phyloP scores from a whole-genome alignment of 768 basidiomycete species.

The Tephrocybe rancida region DNA sequence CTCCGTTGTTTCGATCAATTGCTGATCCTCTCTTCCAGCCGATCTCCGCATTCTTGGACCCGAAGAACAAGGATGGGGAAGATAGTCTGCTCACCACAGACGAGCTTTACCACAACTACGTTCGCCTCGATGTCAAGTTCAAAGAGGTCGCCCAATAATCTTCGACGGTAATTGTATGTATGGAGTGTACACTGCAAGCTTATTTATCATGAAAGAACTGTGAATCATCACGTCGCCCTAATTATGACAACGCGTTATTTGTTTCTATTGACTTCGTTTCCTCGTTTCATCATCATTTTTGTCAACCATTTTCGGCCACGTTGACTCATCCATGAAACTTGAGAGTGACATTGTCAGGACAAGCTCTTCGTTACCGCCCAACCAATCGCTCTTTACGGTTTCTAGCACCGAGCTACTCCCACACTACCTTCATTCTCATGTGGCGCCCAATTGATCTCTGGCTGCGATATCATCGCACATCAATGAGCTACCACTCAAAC shows the following conservation, averaged over 20 bases:
- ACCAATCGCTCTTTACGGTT: neutral
- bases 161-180: neutral
- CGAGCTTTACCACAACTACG: slow-evolving; percentile 76
- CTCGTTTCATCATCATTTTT: too few relatives aligned
- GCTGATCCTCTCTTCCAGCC: slow-evolving; percentile 36
- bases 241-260: too few relatives aligned
- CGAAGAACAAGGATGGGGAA: slow-evolving; percentile 52
- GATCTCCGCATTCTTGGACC: slow-evolving; percentile 66
- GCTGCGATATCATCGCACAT: neutral
- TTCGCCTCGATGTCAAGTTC: slow-evolving; percentile 54
- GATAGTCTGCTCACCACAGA: slow-evolving; percentile 71
- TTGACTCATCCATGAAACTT: too few relatives aligned
- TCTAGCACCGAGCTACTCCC: neutral
- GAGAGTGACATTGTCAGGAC: too few relatives aligned
- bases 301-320: too few relatives aligned
- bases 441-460: neutral
- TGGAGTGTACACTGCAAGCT: neutral
- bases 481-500: neutral
- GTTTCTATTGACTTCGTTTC: too few relatives aligned
- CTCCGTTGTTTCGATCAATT: slow-evolving; percentile 1
- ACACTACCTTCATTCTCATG: neutral
- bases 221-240: too few relatives aligned
- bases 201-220: neutral
- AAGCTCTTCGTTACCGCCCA: too few relatives aligned
- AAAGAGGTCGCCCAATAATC: slow-evolving; percentile 20